Base-by-base conservation (phyloP, 2,329 filamentous ascomycete species). In the Malbranchea cinnamomea region DNA sequence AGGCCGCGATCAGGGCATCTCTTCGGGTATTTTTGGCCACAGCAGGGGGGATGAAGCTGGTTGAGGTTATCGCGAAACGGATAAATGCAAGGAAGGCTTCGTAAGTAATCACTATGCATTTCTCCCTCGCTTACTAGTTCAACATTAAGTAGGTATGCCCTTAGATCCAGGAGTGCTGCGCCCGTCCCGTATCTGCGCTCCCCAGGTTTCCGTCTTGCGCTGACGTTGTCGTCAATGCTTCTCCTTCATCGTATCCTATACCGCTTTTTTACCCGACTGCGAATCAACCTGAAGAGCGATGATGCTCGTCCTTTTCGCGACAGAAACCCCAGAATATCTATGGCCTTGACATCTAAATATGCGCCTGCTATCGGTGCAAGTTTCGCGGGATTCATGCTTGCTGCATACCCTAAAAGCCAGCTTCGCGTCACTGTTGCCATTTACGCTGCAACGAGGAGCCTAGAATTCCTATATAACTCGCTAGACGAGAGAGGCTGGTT, bases 311-410 rank as follows among this genome's bases (percentile, higher is more conserved):
- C 81, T 0, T 94, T 95, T 55, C 71, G 84, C 9, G 63, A 67
- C 34, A 77, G 87, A 31, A 94, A 95, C 46, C 85, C 85, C 1
- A 70, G 71, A 11, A 71, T 84, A 8, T 68, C 80, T 0, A 64
- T 63, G 12, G 71, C 79, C 0, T 63, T 98, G 34, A 93, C 84
- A 0, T 92, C 83, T 2, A 67, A 69, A 6, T 78, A 84, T 49
- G 80, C 87, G 1, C 87, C 87, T 1, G 84, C 85, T 2, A 67
- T 94, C n/a, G 89, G 87, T 7, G 85, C 87, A 4, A 84, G 81
- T 44, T 55, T 94, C 27, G 83, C 87, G 1, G 87, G 87, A 3
- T 67, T 92, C 28, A 77, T 81, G 28, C 62, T 95, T 11, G 81
- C 80, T 5, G 68, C 92, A 6, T 81, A 74, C 64, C 87, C 48